Percentiles rank a stretch among this genome's conserved stretches.
Conservation (phyloP, 768 basidiomycete genomes). For the Podaxis sp. region DNA sequence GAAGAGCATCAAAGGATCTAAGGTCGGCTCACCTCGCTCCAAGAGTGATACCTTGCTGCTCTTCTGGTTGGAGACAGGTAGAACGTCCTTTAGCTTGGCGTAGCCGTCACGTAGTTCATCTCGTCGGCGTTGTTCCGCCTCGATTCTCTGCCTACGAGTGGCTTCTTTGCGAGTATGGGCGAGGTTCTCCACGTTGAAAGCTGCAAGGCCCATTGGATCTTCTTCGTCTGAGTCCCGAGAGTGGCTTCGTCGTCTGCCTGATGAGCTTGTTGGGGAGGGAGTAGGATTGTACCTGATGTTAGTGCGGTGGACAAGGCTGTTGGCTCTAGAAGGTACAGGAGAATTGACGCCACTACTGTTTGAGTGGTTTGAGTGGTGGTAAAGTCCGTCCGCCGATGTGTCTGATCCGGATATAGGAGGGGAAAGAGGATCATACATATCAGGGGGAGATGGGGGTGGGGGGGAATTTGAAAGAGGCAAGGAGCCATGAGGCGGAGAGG, state of each 20-base stretch:
- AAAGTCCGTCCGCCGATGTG: slow-evolving; percentile 80
- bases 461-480: slow-evolving; percentile 69
- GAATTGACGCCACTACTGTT: slow-evolving; percentile 79
- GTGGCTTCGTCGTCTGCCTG: slow-evolving; percentile 64
- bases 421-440: slow-evolving; percentile 82
- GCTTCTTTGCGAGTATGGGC: slow-evolving; percentile 83
- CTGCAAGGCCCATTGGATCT: slow-evolving; percentile 63
- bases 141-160: slow-evolving; percentile 79
- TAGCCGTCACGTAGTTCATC: slow-evolving; percentile 92
- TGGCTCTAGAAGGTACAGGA: slow-evolving; percentile 73
- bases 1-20: slow-evolving; percentile 13
- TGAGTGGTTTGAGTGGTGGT: slow-evolving; percentile 79
- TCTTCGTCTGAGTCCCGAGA: slow-evolving; percentile 82
- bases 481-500: slow-evolving; percentile 66
- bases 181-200: slow-evolving; percentile 59
- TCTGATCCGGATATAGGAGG: slow-evolving; percentile 89
- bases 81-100: slow-evolving; percentile 81
- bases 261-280: slow-evolving; percentile 77
- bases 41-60: slow-evolving; percentile 87
- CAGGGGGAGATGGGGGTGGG: slow-evolving; percentile 67
- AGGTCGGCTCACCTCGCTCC: slow-evolving; percentile 67
- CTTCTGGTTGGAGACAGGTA: slow-evolving; percentile 88
- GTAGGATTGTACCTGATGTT: slow-evolving; percentile 74
- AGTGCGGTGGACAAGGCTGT: slow-evolving; percentile 74
- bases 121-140: slow-evolving; percentile 86